Conservation (phyloP, 1,284 basidiomycete genomes). For the Porogramme epimiltina region DNA sequence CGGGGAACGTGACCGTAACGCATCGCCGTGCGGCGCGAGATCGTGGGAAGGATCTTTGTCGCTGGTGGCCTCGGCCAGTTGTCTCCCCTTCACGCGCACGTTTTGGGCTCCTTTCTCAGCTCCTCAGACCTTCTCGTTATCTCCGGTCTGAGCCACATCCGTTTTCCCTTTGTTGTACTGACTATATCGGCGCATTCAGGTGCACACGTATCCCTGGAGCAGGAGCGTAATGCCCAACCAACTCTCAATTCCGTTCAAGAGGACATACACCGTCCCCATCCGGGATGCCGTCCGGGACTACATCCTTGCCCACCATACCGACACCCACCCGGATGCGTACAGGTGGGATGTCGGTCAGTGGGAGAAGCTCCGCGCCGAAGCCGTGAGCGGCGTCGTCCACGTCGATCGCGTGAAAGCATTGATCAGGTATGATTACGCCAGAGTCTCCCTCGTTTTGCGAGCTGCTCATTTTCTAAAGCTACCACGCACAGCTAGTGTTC, state of each 20-base stretch:
- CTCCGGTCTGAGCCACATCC: too few relatives aligned
- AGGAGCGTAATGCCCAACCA: conserved; percentile 72
- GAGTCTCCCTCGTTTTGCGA: not conserved
- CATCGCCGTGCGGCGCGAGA: too few relatives aligned
- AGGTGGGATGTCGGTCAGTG: conserved; percentile 77
- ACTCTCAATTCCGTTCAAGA: conserved; percentile 78
- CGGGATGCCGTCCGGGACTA: conserved; percentile 64
- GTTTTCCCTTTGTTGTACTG: too few relatives aligned
- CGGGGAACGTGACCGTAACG: too few relatives aligned
- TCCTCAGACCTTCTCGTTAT: too few relatives aligned
- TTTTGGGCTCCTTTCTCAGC: too few relatives aligned
- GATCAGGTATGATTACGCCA: conserved; percentile 20
- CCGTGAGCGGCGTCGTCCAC: conserved; percentile 59
- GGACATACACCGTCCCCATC: conserved; percentile 62
- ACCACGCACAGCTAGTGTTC: conserved; percentile 86
- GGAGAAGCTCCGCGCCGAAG: conserved; percentile 69
- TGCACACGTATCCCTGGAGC: too few relatives aligned
- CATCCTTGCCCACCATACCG: conserved; percentile 66
- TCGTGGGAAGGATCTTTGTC: too few relatives aligned
- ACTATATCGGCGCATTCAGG: too few relatives aligned
- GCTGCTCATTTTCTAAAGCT: conserved; percentile 49
- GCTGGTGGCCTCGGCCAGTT: too few relatives aligned
- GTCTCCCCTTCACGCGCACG: too few relatives aligned
- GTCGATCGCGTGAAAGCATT: conserved; percentile 50
- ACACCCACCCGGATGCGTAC: conserved; percentile 90